Evolutionary conservation across 768 basidiomycete genomes (phyloP), one percentile per base, ranked within the genome.

Genomic region (Lactifluus piperatus): DNA sequence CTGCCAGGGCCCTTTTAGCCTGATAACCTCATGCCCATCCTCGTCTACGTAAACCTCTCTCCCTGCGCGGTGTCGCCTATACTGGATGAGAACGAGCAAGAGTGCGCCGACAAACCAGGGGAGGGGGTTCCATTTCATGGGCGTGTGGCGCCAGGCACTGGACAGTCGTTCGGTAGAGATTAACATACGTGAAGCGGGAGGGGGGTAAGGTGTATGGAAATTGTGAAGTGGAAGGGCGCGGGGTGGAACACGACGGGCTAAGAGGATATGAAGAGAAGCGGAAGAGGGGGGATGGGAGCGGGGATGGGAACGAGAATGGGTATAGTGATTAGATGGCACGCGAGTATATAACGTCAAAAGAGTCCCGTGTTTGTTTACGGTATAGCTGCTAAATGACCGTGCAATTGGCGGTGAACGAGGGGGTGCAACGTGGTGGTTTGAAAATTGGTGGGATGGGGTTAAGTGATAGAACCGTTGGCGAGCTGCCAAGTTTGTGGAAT

Each of bases 121-220:
- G 46, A 97, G 80, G 10, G 94, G 94, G 65, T 94, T 95, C 94
- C 94, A 98, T 72, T 85, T 90, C 36, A 89, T 94, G 0, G 92
- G 91, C 0, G 94, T 94, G 67, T 85, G 76, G 5, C 79, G 84
- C 91, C 91, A 93, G 27, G 91, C 89, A 60, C 80, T 78, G 29
- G 87, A 75, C 7, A 94, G 71, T 68, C 78, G 82, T 44, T 80
- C 88, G 85, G 70, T 27, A 4, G 45, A 62, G 5, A 51, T 2
- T 16, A 57, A 49, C 59, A 47, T 66, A 61, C 60, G 59, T 29
- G 20, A 48, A 26, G 46, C 9, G 8, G 51, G 37, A 20, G 29
- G 22, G 36, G 24, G 39, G 58, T 18, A 39, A 18, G 49, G 22
- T 37, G 51, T 30, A 52, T 8, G 53, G 54, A 16, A 34, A 32